Base-by-base conservation (phyloP, 495 filamentous ascomycete species). In the Lasiosphaeria miniovina region DNA sequence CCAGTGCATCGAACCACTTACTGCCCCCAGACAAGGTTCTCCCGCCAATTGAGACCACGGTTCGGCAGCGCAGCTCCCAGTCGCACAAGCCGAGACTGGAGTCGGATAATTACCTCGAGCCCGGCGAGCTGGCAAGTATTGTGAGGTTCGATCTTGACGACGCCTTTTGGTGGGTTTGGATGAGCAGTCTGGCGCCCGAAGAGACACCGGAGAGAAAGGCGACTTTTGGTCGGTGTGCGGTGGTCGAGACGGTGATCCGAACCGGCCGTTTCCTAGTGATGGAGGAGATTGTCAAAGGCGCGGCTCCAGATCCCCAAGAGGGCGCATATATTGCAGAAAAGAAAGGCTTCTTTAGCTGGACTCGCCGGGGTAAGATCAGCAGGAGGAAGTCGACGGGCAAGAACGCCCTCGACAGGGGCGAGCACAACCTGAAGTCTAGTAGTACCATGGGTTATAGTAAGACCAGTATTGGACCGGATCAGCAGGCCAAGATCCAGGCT, bases 101-200 rank as follows among this genome's bases (percentile, higher is more conserved):
- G 58, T 75, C 77, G 14, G 86, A 90, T 40, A 72, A 78, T 32
- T 73, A 84, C 48, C 78, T 97, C 3, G 91, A 96, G 56, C 95
- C 93, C 3, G 94, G 91, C 45, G 94, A 98, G 80, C 80, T 98
- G 49, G 93, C 93, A 32, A 96, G 90, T 65, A 96, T 98, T 63
- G 88, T 82, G 36, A 81, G 82, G 49, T 83, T 98, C 51, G 89
- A 95, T 60, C 77, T 98, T 10, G 94, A 98, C 67, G 94, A 98
- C 69, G 88, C 93, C 0, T 98, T 98, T 71, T 98, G 95, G 95
- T 98, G 94, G 94, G 94, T 98, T 32, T 98, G 94, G 94, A 97
- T 98, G 81, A 94, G 84, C 65, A 98, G 94, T 79, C 74, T 98
- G 69, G 93, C 93, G 3, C 88, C 84, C 6, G 94, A 98, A 65